Evolutionary conservation across 78 protist genomes (phyloP), one percentile per base, ranked within the genome.

Genomic region (Emiliania huxleyi): DNA sequence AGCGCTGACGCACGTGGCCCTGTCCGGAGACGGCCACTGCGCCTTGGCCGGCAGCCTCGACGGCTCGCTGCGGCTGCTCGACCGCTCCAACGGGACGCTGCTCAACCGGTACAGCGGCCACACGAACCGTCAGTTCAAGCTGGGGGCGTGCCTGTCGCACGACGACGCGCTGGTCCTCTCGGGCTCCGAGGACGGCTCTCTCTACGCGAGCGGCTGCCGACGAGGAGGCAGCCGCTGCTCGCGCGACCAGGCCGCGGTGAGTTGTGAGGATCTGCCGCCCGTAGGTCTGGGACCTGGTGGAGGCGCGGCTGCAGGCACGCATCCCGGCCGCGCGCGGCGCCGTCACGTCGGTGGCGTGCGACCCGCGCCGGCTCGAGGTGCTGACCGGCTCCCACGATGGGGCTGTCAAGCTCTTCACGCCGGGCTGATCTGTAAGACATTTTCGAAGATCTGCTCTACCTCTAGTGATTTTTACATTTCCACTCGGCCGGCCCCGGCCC

Each of bases 1-100:
- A 77, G 92, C 95, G 46, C 81, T 95, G n/a, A 87, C 96, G 19
- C 62, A 90, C 33, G 69, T 94, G 23, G 79, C 75, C 15, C 37
- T 95, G 35, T 93, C 97, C 37, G 77, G 87, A 71, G 96, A 95
- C 92, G 84, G 91, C n/a, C 92, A 93, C 77, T 94, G 94, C 91
- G 56, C 94, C 42, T 73, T 95, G 18, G 93, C 95, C 2, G 2
- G 46, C 49, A 56, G 69, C 0, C 91, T 92, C 33, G 94, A 92
- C 42, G 1, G 8, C 8, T 0, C 19, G 1, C 23, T 77, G 73
- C 71, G 90, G 21, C 89, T 91, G 35, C 35, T 91, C 22, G 93
- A 91, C 38, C 29, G 35, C 3, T 46, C 40, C 35, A 12, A 0
- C 23, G 93, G 93, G 12, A 22, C n/a, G 22, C 1, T 91, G 62